Evolutionary conservation across 2,329 filamentous ascomycete species (phyloP).

Genomic region (Pyrenophora seminiperda): DNA sequence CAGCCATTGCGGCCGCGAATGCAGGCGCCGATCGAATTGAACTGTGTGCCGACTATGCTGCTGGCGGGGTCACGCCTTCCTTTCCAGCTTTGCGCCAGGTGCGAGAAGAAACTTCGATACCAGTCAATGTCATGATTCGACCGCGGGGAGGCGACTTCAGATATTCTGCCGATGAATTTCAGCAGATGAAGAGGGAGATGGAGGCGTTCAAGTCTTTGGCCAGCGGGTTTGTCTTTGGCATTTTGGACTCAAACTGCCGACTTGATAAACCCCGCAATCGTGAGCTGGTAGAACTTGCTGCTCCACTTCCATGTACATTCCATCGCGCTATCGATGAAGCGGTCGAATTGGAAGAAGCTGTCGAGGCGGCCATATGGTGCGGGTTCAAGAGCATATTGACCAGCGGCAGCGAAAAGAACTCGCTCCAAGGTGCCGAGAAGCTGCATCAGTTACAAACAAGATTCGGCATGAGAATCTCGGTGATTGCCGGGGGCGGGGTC

Average conservation of each 20-base stretch:
- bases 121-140: conserved; percentile 61
- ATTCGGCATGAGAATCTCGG: conserved; percentile 42
- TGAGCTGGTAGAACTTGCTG: conserved; percentile 51
- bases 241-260: conserved; percentile 41
- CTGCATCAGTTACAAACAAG: conserved; percentile 41
- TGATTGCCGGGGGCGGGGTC: conserved; percentile 60
- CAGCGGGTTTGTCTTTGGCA: conserved; percentile 60
- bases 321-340: conserved; percentile 60
- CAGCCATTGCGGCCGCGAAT: conserved; percentile 50
- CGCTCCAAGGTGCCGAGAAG: conserved; percentile 42
- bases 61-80: conserved; percentile 53
- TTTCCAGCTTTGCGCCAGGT: conserved; percentile 30
- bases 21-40: conserved; percentile 59
- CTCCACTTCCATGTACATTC: conserved; percentile 57
- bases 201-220: conserved; percentile 44
- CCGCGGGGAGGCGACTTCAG: conserved; percentile 55
- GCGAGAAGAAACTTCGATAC: conserved; percentile 41
- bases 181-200: conserved; percentile 52
- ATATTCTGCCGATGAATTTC: conserved; percentile 52
- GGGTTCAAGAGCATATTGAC: conserved; percentile 58
- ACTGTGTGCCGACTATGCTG: conserved; percentile 51
- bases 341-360: conserved; percentile 32
- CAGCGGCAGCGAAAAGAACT: conserved; percentile 50
- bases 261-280: conserved; percentile 52
- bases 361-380: conserved; percentile 48